These are phyloP conservation scores for Chloropicon primus DNA, from an alignment of 139 green algal species.

Conservation along the genomic window DNA sequence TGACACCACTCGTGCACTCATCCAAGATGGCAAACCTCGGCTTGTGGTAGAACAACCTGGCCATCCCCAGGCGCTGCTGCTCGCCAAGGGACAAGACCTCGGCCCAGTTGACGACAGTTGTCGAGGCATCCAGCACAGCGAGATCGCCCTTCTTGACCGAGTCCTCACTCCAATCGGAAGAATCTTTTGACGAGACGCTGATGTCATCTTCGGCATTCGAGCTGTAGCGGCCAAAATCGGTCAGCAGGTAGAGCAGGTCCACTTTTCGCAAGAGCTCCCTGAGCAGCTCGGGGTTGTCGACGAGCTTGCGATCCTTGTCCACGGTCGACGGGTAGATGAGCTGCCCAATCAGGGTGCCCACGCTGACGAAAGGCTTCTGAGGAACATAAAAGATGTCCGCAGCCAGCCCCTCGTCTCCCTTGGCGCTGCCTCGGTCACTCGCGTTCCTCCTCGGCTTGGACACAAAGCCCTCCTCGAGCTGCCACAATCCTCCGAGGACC, in stretches of 20 bases:
- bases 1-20: conserved; percentile 63
- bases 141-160: neutral
- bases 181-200: neutral
- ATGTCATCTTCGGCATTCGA: neutral
- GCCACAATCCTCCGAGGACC: conserved; percentile 52
- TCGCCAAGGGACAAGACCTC: conserved; percentile 45
- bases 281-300: conserved; percentile 15
- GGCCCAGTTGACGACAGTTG: conserved; percentile 27
- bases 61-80: conserved; percentile 62
- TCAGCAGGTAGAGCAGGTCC: conserved; percentile 33
- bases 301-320: neutral
- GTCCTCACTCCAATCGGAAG: neutral
- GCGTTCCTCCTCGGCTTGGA: conserved; percentile 29
- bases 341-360: conserved; percentile 53
- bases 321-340: conserved; percentile 45
- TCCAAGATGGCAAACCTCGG: conserved; percentile 61
- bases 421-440: neutral
- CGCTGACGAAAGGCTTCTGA: conserved; percentile 44
- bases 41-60: conserved; percentile 55
- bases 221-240: neutral
- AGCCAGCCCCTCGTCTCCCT: conserved; percentile 25
- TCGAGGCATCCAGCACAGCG: conserved; percentile 23
- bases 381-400: conserved; percentile 57
- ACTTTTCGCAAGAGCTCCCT: conserved; percentile 32
- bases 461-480: conserved; percentile 31